Base-by-base conservation (phyloP, 2,329 filamentous ascomycete genomes). In the Clonostachys rosea region DNA sequence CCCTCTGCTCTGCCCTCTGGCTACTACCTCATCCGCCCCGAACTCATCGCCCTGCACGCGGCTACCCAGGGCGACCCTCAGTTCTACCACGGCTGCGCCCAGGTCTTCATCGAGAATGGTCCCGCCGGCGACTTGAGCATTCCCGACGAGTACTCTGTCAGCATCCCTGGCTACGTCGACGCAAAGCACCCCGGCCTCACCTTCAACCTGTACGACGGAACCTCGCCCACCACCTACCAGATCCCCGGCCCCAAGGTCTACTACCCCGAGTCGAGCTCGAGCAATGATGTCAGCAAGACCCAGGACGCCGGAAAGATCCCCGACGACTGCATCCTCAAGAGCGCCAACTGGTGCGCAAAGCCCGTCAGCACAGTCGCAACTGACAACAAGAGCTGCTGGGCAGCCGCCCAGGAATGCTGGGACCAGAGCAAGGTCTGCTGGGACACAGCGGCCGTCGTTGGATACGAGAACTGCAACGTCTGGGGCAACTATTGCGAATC, bases 21-120 rank as follows among this genome's bases (percentile, higher is more conserved):
- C 2, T 78, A 83, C 62, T 91, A 89, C 62, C 78, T 90, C n/a
- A 76, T 85, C 36, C 79, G 87, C 11, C 78, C 83, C 1, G 87
- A 91, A 67, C 65, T 89, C 10, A 69, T 90, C 24, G 81, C 86
- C 2, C 74, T 91, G 36, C 86, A 90, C 56, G 68, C 39, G n/a
- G 83, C 81, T 9, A 65, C 74, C 50, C 65, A 72, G 33, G 69
- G 67, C 9, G 75, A 85, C 48, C 81, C 87, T n/a, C 86, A 91
- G 62, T 87, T 87, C 66, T 91, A 87, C 61, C 69, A 78, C 45
- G 82, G 84, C 45, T 91, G 87, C 61, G 84, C 84, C 2, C 87
- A 91, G 64, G 71, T 90, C 52, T 86, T 79, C 59, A 63, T 91
- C 43, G 57, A 79, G 46, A 61, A 62, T 47, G 64, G 59, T 33